Percentiles rank a stretch among this genome's conserved stretches.
These are phyloP conservation scores for Poa pratensis DNA, from an alignment of 176 grass and related monocot genomes.

Conservation along the genomic window DNA sequence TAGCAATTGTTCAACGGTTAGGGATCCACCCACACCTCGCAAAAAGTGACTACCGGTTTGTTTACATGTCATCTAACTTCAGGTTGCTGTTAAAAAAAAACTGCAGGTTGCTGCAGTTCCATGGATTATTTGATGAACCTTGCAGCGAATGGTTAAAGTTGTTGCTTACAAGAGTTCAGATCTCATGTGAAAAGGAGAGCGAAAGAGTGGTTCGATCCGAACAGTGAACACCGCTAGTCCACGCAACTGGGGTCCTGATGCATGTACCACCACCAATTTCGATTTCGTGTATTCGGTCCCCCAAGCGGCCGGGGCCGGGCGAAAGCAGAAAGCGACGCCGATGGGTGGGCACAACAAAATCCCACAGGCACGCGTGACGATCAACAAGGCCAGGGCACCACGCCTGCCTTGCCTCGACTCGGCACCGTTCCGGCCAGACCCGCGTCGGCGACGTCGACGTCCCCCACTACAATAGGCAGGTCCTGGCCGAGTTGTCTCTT, in stretches of 20 bases:
- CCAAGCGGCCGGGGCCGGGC: not conserved
- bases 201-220: not conserved
- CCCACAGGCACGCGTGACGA: constrained; percentile 40
- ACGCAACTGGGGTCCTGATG: not conserved
- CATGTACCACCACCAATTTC: not conserved
- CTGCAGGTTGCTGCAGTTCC: too few species aligned
- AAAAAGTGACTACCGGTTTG: too few species aligned
- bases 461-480: not conserved
- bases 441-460: constrained; percentile 39
- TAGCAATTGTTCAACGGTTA: too few species aligned
- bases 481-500: constrained; percentile 29
- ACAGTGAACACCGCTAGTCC: not conserved
- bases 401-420: not conserved
- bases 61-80: not conserved
- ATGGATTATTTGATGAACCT: too few species aligned
- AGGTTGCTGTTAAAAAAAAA: too few species aligned
- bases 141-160: not conserved
- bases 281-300: not conserved
- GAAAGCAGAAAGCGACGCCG: constrained; percentile 32
- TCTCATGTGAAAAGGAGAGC: too few species aligned
- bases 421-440: not conserved
- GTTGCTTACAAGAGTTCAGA: not conserved
- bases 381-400: not conserved
- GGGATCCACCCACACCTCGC: too few species aligned
- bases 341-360: constrained; percentile 42